Conservation (phyloP, 2,329 filamentous ascomycete species). For the Ophiostoma himal-ulmi region DNA sequence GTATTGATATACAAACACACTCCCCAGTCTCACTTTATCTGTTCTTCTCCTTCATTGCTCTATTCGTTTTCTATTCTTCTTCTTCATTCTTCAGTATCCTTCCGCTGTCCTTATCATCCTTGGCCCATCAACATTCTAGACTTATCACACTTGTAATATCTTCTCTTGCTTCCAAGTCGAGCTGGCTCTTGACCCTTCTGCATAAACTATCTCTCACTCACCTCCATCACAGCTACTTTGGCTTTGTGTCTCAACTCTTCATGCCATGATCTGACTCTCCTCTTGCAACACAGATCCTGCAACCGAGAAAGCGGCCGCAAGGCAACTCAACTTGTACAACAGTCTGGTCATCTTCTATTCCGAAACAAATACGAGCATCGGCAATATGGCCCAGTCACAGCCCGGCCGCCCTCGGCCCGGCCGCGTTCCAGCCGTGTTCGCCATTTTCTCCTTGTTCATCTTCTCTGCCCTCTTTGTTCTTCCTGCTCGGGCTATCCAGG, state of each 20-base stretch:
- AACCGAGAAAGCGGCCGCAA: background rate
- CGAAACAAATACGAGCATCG: background rate
- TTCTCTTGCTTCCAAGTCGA: background rate
- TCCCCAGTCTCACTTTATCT: background rate
- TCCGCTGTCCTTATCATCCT: background rate
- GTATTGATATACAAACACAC: background rate
- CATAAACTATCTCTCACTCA: background rate
- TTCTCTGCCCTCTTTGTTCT: conserved; percentile 21
- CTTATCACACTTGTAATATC: background rate
- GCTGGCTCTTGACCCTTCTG: background rate
- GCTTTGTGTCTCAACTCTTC: background rate
- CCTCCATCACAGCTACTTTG: background rate
- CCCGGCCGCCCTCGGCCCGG: background rate
- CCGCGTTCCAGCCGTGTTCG: background rate
- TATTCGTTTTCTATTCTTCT: background rate
- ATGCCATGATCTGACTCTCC: background rate
- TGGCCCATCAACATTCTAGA: background rate
- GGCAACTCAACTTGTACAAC: background rate
- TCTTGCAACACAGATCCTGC: background rate
- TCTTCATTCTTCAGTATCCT: background rate
- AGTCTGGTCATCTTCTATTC: no score
- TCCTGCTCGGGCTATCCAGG: conserved; percentile 37
- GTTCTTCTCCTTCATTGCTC: background rate
- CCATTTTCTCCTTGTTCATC: background rate
- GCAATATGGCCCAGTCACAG: background rate